These are phyloP conservation scores for Globisporangium splendens DNA, from an alignment of 352 stramenopile genomes.

Conservation along the genomic window DNA sequence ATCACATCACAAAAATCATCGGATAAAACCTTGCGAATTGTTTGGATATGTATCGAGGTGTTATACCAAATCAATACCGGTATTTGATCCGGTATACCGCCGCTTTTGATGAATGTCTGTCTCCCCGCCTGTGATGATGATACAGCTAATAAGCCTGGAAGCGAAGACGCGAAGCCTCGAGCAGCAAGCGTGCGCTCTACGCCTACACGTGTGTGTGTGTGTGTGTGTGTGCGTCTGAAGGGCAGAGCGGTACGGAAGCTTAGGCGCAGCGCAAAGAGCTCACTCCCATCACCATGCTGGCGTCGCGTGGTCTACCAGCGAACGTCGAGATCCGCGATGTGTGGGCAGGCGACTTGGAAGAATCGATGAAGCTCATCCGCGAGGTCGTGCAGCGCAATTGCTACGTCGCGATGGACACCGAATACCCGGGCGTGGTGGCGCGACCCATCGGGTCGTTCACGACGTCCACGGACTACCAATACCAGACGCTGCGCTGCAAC, in stretches of 20 bases:
- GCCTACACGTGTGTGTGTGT: not conserved
- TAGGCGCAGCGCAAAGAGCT: not conserved
- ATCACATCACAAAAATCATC: no score
- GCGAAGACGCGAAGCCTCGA: no score
- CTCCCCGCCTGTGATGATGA: no score
- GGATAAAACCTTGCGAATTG: no score
- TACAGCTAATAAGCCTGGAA: no score
- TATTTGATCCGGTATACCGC: no score
- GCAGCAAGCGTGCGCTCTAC: no score
- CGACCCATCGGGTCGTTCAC: conserved; percentile 95
- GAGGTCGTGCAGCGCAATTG: conserved; percentile 95
- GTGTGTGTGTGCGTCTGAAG: not conserved
- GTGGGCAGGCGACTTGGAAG: conserved; percentile 91
- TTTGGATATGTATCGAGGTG: no score
- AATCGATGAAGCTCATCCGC: conserved; percentile 95
- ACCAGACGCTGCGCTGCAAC: conserved; percentile 98
- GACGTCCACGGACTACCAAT: conserved; percentile 97
- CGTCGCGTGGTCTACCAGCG: conserved; percentile 50
- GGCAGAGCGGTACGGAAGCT: not conserved
- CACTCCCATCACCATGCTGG: conserved; percentile 24
- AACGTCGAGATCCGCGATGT: conserved; percentile 94
- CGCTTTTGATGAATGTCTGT: no score
- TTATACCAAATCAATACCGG: no score
- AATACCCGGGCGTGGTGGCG: conserved; percentile 98
- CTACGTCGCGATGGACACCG: conserved; percentile 99